Conservation (phyloP, 164 flowering plant species). For the Dillenia suffruticosa region DNA sequence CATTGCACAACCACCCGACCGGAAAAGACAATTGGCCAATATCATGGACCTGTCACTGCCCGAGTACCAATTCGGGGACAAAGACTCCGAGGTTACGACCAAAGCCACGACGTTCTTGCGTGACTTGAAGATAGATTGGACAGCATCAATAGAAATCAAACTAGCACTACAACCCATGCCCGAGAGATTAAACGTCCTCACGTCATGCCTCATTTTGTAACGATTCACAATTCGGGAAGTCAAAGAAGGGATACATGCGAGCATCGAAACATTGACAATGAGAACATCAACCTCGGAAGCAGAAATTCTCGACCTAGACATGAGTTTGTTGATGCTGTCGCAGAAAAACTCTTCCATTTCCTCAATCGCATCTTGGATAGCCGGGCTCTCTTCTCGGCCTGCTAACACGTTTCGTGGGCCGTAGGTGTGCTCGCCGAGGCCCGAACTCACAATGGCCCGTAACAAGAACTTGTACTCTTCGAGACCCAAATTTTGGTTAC, state of each 20-base stretch:
- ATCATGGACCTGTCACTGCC: slow-evolving; percentile 70
- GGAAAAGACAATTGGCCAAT: slow-evolving; percentile 56
- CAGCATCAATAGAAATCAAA: slow-evolving; percentile 39
- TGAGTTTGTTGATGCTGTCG: slow-evolving; percentile 34
- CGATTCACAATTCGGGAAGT: slow-evolving; percentile 40
- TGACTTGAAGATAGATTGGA: slow-evolving; percentile 33
- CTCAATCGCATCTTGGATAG: slow-evolving; percentile 21
- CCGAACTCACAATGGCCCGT: slow-evolving; percentile 59
- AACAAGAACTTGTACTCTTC: slow-evolving; percentile 62
- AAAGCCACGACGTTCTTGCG: slow-evolving; percentile 34
- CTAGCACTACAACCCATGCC: slow-evolving; percentile 87
- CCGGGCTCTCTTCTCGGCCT: slow-evolving; percentile 35
- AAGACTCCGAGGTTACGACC: slow-evolving; percentile 49
- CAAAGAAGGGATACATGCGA: slow-evolving; percentile 40
- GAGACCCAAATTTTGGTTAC: slow-evolving; percentile 50
- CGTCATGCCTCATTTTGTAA: slow-evolving; percentile 49
- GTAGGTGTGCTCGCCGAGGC: slow-evolving; percentile 71
- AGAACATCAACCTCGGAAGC: slow-evolving; percentile 51
- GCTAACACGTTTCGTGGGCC: slow-evolving; percentile 42
- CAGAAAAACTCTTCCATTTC: slow-evolving; percentile 66
- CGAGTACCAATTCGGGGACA: slow-evolving; percentile 55
- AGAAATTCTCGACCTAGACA: slow-evolving; percentile 26
- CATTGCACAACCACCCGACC: slow-evolving; percentile 58
- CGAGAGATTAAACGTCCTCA: slow-evolving; percentile 46
- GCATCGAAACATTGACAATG: slow-evolving; percentile 60